Percentiles rank a stretch among this genome's conserved stretches.
Evolutionary conservation across 1,284 basidiomycete genomes (phyloP).

Genomic region (Ustilago trichophora): DNA sequence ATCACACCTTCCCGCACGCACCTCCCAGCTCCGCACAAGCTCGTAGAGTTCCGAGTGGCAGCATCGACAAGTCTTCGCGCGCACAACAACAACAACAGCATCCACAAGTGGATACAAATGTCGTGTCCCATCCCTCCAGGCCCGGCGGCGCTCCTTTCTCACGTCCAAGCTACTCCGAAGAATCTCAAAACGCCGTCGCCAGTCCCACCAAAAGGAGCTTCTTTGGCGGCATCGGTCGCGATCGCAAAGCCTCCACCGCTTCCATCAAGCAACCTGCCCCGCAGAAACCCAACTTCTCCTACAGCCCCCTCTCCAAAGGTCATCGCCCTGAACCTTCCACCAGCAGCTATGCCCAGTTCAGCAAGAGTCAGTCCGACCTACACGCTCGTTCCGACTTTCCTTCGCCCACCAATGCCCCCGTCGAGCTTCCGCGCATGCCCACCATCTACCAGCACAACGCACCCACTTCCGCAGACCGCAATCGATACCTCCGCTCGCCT

Average conservation of each 20-base stretch:
- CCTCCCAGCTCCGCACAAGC: conserved; percentile 5
- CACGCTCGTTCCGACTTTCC: conserved; percentile 38
- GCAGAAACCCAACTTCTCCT: conserved; percentile 27
- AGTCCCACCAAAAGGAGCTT: conserved; percentile 55
- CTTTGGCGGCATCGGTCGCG: conserved; percentile 50
- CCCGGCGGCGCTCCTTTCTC: conserved; percentile 9
- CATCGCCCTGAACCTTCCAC: conserved; percentile 18
- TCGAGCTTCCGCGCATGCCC: conserved; percentile 43
- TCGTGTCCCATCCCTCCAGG: no score
- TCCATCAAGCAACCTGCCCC: conserved; percentile 23
- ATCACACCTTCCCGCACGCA: conserved; percentile 32
- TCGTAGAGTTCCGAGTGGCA: conserved; percentile 17
- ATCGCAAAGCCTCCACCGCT: conserved; percentile 45
- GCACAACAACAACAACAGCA: conserved; percentile 5
- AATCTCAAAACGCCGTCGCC: conserved; percentile 20
- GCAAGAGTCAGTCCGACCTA: conserved; percentile 53
- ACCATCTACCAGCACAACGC: conserved; percentile 33
- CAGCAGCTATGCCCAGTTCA: conserved; percentile 42
- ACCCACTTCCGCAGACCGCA: conserved; percentile 24
- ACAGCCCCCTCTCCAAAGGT: conserved; percentile 45
- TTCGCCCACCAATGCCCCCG: conserved; percentile 20
- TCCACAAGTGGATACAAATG: no score
- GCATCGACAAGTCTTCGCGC: conserved; percentile 7
- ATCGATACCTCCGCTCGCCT: conserved; percentile 48
- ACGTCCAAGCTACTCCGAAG: conserved; percentile 41